These are phyloP conservation scores for Colletotrichum sp. DNA, from an alignment of 2,329 filamentous ascomycete species.

Conservation along the genomic window DNA sequence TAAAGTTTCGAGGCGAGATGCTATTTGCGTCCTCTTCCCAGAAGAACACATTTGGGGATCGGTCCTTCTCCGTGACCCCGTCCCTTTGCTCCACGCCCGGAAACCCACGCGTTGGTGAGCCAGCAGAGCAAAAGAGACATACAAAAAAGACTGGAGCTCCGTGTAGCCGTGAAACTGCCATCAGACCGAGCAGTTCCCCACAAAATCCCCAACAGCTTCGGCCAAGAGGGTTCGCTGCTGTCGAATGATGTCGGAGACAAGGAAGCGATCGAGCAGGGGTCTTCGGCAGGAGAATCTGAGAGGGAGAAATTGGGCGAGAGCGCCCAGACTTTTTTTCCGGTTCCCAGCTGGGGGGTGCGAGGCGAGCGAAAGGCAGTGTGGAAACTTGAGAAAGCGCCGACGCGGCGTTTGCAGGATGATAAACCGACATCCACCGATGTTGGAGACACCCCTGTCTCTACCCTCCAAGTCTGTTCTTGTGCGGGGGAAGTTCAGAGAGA, in stretches of 20 bases:
- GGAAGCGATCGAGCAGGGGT: background rate
- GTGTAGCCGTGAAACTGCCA: constrained; percentile 21
- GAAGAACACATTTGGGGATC: background rate
- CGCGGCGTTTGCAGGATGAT: constrained; percentile 10
- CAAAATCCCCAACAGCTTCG: constrained; percentile 3
- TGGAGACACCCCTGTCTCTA: background rate
- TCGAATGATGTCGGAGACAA: constrained; percentile 20
- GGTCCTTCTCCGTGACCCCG: background rate
- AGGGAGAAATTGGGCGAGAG: background rate
- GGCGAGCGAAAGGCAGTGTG: background rate
- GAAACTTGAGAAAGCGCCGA: background rate
- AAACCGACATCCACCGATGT: constrained; percentile 15
- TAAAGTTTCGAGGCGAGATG: background rate
- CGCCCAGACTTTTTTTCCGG: background rate
- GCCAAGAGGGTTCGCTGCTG: constrained; percentile 20
- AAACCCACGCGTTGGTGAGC: background rate
- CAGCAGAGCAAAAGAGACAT: background rate
- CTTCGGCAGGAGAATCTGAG: background rate
- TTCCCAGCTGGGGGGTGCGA: background rate
- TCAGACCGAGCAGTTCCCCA: constrained; percentile 11
- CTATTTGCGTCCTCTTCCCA: background rate
- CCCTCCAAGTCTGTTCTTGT: background rate
- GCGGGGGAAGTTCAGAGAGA: background rate
- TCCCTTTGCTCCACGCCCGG: background rate
- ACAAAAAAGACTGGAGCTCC: background rate